These are phyloP conservation scores for Hirschioporus abietinus DNA, from an alignment of 768 basidiomycete species.

Conservation along the genomic window DNA sequence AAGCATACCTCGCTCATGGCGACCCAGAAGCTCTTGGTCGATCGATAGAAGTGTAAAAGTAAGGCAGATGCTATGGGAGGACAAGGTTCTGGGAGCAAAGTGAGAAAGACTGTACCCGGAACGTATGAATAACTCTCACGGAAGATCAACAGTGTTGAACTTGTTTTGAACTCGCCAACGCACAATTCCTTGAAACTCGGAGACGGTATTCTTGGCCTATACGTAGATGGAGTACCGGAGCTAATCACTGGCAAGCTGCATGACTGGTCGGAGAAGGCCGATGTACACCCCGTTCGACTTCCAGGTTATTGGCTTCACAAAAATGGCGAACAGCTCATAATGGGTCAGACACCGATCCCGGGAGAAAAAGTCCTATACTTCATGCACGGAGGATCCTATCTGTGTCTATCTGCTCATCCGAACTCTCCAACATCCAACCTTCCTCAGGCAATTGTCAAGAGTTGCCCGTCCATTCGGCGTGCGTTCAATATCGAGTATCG, in stretches of 20 bases:
- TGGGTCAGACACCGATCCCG: conserved; percentile 18
- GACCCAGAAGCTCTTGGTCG: conserved; percentile 21
- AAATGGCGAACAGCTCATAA: conserved; percentile 9
- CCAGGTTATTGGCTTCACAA: conserved; percentile 34
- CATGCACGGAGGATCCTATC: conserved; percentile 28
- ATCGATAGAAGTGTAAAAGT: conserved; percentile 18
- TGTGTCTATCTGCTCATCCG: conserved; percentile 24
- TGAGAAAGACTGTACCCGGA: conserved; percentile 6
- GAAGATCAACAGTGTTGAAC: conserved; percentile 14
- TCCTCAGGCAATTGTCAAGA: conserved; percentile 17
- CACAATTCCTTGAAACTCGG: conserved; percentile 18
- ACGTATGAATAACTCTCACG: neutral
- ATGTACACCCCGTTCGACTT: conserved; percentile 23
- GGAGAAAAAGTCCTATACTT: conserved; percentile 30
- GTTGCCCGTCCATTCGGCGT: conserved; percentile 19
- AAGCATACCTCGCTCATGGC: conserved; percentile 18
- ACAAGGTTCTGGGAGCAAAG: conserved; percentile 15
- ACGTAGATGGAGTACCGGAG: conserved; percentile 29
- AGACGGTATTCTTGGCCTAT: conserved; percentile 25
- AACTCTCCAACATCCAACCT: conserved; percentile 20
- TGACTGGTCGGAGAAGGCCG: conserved; percentile 23
- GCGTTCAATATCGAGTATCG: conserved; percentile 44
- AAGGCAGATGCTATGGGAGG: conserved; percentile 17
- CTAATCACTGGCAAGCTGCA: conserved; percentile 27
- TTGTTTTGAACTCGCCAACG: conserved; percentile 17